These are phyloP conservation scores for Boletus fagicola DNA, from an alignment of 768 basidiomycete genomes.

Conservation along the genomic window DNA sequence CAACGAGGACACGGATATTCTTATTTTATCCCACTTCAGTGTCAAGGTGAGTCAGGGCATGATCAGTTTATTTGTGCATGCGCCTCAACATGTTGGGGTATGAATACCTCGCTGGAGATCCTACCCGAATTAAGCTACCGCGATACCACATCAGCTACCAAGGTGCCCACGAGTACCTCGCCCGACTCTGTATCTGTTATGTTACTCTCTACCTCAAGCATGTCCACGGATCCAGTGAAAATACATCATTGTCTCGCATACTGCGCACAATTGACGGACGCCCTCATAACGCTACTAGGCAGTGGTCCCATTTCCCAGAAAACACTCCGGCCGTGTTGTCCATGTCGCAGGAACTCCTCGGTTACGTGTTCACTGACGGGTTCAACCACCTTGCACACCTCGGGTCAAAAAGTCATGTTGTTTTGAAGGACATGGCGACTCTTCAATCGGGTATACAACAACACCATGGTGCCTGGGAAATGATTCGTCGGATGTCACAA, in stretches of 20 bases:
- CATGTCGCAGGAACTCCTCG: slow-evolving; percentile 1
- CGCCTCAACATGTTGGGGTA: not conserved
- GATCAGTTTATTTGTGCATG: not conserved
- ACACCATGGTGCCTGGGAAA: slow-evolving; percentile 1
- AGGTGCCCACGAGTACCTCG: slow-evolving; percentile 7
- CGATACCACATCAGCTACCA: slow-evolving; percentile 6
- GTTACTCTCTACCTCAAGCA: not conserved
- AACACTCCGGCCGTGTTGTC: not conserved
- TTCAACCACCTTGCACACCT: slow-evolving; percentile 9
- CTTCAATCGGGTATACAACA: not conserved
- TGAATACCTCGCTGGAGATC: slow-evolving; percentile 15
- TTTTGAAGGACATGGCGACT: slow-evolving; percentile 1
- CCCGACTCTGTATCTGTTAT: slow-evolving; percentile 5
- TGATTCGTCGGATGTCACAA: not conserved
- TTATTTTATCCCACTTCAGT: slow-evolving; percentile 24
- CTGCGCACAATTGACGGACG: not conserved
- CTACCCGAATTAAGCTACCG: not conserved
- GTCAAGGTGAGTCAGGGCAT: slow-evolving; percentile 21
- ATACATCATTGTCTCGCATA: not conserved
- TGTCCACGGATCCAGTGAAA: not conserved
- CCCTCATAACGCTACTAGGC: not conserved
- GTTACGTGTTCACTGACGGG: slow-evolving; percentile 1
- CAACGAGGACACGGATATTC: slow-evolving; percentile 6
- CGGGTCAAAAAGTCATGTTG: not conserved
- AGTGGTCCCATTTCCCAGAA: not conserved